These are phyloP conservation scores for Leishmania arabica DNA, from an alignment of 208 protist genomes.

Conservation along the genomic window DNA sequence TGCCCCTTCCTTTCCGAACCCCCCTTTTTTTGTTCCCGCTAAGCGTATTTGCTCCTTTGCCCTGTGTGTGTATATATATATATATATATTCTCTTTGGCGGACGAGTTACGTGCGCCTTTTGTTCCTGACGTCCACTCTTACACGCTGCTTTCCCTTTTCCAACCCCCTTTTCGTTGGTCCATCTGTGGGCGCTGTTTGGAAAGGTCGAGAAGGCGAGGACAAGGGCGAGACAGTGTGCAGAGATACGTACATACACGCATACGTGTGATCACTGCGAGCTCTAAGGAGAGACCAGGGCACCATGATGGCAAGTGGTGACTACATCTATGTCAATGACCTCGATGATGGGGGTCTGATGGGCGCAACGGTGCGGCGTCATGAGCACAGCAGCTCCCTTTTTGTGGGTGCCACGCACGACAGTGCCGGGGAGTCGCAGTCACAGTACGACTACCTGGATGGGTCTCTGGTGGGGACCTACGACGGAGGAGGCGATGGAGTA, in stretches of 20 bases:
- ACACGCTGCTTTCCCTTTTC: background rate
- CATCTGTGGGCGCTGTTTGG: background rate
- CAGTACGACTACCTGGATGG: conserved; percentile 33
- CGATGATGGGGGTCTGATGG: conserved; percentile 12
- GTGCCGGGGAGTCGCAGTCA: conserved; percentile 8
- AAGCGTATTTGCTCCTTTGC: background rate
- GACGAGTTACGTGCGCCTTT: background rate
- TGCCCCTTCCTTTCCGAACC: background rate
- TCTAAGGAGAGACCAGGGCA: background rate
- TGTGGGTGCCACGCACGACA: conserved; percentile 4
- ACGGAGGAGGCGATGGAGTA: conserved; percentile 1
- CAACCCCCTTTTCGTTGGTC: background rate
- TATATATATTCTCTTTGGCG: background rate
- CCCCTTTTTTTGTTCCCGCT: background rate
- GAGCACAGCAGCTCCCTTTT: conserved; percentile 24
- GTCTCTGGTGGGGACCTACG: conserved; percentile 12
- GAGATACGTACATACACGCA: background rate
- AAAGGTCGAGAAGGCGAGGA: background rate
- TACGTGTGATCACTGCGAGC: background rate
- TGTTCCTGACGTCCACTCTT: background rate
- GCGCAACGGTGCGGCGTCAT: background rate
- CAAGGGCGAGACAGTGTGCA: background rate
- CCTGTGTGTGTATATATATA: background rate
- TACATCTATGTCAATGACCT: conserved; percentile 37
- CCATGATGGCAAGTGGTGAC: conserved; percentile 19